phyloP scores from a whole-genome alignment of 805 yeast species.

The Starmerella etchellsii region DNA sequence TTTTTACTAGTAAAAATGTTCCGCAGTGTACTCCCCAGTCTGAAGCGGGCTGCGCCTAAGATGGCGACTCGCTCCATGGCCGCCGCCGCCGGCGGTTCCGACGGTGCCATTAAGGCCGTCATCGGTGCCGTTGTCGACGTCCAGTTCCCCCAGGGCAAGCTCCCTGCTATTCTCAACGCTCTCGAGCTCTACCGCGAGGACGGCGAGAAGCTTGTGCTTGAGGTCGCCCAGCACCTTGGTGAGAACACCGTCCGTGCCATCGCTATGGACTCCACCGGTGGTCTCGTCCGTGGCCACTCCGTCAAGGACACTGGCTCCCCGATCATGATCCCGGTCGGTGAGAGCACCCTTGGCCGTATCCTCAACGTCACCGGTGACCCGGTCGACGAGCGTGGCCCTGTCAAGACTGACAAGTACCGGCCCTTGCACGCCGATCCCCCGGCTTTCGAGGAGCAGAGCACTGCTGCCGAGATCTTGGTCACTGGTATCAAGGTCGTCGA shows the following conservation, averaged over 20 bases:
- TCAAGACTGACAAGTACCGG: conserved; percentile 79
- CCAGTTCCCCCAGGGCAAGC: conserved; percentile 93
- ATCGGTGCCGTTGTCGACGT: conserved; percentile 42
- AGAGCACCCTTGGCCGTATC: conserved; percentile 97
- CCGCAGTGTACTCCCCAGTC: conserved; percentile 24
- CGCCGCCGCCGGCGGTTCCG: conserved; percentile 15
- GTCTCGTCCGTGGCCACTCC: conserved; percentile 92
- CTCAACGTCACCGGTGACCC: conserved; percentile 98
- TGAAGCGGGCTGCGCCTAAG: conserved; percentile 23
- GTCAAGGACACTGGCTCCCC: conserved; percentile 96
- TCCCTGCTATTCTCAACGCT: conserved; percentile 96
- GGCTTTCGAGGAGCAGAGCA: conserved; percentile 88
- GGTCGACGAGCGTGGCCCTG: conserved; percentile 99
- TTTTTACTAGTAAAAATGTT: conserved; percentile 17
- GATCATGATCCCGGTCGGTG: conserved; percentile 97
- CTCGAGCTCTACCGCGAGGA: conserved; percentile 64
- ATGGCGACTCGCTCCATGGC: conserved; percentile 19
- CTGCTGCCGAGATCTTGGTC: conserved; percentile 95
- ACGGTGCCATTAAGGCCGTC: conserved; percentile 23
- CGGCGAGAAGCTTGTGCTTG: conserved; percentile 74
- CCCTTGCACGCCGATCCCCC: conserved; percentile 99
- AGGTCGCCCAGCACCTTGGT: conserved; percentile 99
- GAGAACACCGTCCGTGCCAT: conserved; percentile 99
- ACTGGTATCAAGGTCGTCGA: conserved; percentile 99
- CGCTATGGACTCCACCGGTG: conserved; percentile 99